Evolutionary conservation across 2,329 filamentous ascomycete genomes (phyloP).

Genomic region (Septoria linicola): DNA sequence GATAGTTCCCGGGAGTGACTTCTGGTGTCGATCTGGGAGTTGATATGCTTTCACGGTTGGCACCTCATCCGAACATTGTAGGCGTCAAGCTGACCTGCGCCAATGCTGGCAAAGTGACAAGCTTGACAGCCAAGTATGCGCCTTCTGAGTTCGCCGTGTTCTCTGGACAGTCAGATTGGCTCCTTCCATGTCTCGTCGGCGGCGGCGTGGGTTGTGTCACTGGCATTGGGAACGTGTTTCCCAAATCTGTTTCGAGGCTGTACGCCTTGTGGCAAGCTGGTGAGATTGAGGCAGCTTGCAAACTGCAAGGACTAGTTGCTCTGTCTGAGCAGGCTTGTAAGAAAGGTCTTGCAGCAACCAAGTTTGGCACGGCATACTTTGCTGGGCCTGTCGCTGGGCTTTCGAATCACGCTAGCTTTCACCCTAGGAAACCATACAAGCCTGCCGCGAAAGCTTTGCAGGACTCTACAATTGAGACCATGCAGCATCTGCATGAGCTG

Average conservation of each 20-base stretch:
- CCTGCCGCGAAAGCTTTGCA: constrained; percentile 33
- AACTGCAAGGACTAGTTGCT: constrained; percentile 60
- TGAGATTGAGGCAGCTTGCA: constrained; percentile 57
- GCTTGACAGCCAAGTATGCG: constrained; percentile 53
- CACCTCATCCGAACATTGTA: constrained; percentile 57
- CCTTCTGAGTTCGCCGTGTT: constrained; percentile 61
- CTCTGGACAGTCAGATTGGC: constrained; percentile 67
- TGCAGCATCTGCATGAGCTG: constrained; percentile 21
- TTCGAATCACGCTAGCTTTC: constrained; percentile 13
- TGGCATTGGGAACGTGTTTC: constrained; percentile 55
- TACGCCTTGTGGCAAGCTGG: constrained; percentile 61
- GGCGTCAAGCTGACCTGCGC: constrained; percentile 65
- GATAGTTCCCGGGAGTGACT: constrained; percentile 64
- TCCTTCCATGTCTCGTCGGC: constrained; percentile 52
- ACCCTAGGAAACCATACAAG: constrained; percentile 22
- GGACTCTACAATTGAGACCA: constrained; percentile 32
- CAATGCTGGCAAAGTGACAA: constrained; percentile 59
- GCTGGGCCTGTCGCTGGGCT: constrained; percentile 26
- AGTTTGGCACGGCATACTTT: constrained; percentile 59
- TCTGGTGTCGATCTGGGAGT: constrained; percentile 68
- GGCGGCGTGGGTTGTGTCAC: constrained; percentile 52
- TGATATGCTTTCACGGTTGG: constrained; percentile 57
- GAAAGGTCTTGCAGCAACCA: constrained; percentile 65
- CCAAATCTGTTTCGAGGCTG: constrained; percentile 56
- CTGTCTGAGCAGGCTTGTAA: constrained; percentile 66